Conservation (phyloP, 2,329 filamentous ascomycete genomes). For the Atkinsonella hypoxylon region DNA sequence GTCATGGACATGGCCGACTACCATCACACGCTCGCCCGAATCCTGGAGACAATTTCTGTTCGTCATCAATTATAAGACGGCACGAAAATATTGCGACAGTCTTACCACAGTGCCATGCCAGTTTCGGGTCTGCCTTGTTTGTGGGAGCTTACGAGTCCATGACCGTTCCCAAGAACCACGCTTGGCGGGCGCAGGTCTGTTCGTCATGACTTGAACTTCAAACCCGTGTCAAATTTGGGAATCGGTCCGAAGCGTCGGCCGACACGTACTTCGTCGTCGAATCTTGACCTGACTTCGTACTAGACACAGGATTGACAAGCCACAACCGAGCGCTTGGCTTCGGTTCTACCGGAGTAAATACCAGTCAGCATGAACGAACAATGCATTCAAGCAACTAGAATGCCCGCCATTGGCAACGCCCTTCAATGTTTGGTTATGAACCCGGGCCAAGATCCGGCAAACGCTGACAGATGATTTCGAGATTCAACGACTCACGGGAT, state of each 20-base stretch:
- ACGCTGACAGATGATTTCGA: neutral
- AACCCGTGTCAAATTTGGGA: neutral
- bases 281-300: no score
- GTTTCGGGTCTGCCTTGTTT: no score
- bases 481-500: no score
- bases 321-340: neutral
- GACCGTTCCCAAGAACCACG: no score
- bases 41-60: no score
- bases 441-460: neutral
- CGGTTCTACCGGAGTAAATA: neutral
- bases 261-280: neutral
- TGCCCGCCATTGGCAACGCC: no score
- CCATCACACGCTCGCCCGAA: no score
- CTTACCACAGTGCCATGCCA: no score
- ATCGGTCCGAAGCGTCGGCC: neutral
- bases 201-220: neutral
- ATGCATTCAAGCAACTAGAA: neutral
- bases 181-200: neutral
- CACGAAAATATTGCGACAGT: no score
- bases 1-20: no score
- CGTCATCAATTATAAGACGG: no score
- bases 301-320: neutral
- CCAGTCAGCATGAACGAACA: neutral
- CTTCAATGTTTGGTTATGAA: neutral
- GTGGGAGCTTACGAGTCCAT: no score